Evolutionary conservation across 2,329 filamentous ascomycete species (phyloP).

Genomic region (Phialemoniopsis sp.): DNA sequence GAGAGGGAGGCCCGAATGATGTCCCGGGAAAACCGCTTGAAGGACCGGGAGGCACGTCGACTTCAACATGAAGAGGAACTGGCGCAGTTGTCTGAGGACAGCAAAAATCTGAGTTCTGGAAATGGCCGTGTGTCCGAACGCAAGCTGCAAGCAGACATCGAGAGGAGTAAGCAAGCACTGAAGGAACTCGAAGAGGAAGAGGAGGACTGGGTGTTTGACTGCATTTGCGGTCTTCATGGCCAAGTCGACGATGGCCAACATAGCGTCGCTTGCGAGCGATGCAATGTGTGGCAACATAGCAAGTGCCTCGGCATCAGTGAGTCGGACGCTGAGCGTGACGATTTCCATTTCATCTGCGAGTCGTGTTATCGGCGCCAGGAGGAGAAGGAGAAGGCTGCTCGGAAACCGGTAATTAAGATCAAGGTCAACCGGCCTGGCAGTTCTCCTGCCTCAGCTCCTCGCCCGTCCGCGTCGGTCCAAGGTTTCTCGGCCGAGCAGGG

Average conservation of each 20-base stretch:
- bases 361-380: conserved; percentile 70
- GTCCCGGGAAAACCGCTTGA: conserved; percentile 80
- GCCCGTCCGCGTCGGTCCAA: conserved; percentile 14
- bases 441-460: conserved; percentile 8
- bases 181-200: conserved; percentile 65
- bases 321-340: conserved; percentile 69
- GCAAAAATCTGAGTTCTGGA: conserved; percentile 52
- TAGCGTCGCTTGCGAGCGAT: conserved; percentile 89
- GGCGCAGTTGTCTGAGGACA: conserved; percentile 72
- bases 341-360: conserved; percentile 83
- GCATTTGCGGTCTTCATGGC: conserved; percentile 84
- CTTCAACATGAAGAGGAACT: conserved; percentile 82
- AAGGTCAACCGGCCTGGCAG: conserved; percentile 35
- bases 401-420: conserved; percentile 40
- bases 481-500: no score
- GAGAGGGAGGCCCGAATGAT: conserved; percentile 76
- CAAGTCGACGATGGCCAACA: conserved; percentile 97
- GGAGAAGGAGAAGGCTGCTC: conserved; percentile 52
- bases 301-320: conserved; percentile 81
- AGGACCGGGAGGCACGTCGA: conserved; percentile 80
- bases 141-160: conserved; percentile 76
- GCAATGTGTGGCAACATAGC: conserved; percentile 96
- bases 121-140: conserved; percentile 69
- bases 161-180: conserved; percentile 72
- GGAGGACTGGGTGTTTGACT: conserved; percentile 92